Percentiles rank a stretch among this genome's conserved stretches.
Conservation (phyloP, 257 asterid genomes). For the Solanum sparsipilum region DNA sequence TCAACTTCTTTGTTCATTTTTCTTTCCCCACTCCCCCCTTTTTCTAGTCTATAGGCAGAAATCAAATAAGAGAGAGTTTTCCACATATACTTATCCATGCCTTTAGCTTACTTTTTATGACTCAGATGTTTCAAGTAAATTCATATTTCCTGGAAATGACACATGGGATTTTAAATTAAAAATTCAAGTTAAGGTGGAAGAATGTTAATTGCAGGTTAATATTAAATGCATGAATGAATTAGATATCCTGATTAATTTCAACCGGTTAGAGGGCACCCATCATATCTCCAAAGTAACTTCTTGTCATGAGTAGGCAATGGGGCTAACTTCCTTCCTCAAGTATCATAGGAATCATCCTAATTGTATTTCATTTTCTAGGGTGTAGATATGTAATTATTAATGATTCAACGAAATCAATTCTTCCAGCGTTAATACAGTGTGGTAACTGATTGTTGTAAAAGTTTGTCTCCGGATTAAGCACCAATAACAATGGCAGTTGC, state of each 20-base stretch:
- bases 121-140: not conserved
- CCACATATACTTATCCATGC: not conserved
- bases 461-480: not conserved
- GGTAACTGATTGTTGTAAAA: not conserved
- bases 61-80: not conserved
- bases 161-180: not conserved
- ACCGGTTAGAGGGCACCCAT: not conserved
- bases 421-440: not conserved
- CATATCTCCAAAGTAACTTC: not conserved
- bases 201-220: not conserved
- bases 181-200: not conserved
- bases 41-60: not conserved
- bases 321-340: not conserved
- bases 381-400: not conserved
- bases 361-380: not conserved
- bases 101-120: not conserved
- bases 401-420: not conserved
- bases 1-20: not conserved
- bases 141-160: not conserved
- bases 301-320: not conserved
- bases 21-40: not conserved
- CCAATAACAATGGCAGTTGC: not conserved
- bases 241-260: not conserved
- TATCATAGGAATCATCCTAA: not conserved
- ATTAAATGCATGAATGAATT: not conserved